Evolutionary conservation across 371 early-diverging fungal genomes (phyloP).

Genomic region (Globomyces sp.): DNA sequence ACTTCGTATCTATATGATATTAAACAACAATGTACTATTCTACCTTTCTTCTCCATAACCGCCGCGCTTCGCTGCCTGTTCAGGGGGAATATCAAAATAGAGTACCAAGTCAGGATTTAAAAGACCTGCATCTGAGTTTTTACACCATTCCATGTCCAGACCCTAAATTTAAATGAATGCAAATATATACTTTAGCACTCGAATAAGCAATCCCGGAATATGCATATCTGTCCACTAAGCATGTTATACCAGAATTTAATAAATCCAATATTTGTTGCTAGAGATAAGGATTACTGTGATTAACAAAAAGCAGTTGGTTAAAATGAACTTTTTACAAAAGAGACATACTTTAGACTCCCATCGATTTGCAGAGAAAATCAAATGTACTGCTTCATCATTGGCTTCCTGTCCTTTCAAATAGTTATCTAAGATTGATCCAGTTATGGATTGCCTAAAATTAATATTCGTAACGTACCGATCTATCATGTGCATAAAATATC

Average conservation of each 20-base stretch:
- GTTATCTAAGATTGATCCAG: constrained; percentile 88
- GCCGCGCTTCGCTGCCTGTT: constrained; percentile 71
- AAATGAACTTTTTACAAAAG: no score
- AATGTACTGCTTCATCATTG: constrained; percentile 86
- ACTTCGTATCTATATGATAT: constrained; percentile 55
- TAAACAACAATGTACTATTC: no score
- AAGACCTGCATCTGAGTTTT: constrained; percentile 82
- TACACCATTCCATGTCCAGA: constrained; percentile 87
- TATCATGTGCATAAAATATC: constrained; percentile 52
- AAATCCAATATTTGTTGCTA: not conserved
- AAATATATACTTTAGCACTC: constrained; percentile 67
- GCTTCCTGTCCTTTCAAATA: constrained; percentile 74
- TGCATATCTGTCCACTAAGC: constrained; percentile 84
- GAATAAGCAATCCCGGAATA: constrained; percentile 97
- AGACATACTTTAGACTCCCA: constrained; percentile 50
- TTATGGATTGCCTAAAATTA: constrained; percentile 60
- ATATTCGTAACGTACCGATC: constrained; percentile 32
- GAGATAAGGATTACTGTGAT: no score
- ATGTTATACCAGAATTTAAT: not conserved
- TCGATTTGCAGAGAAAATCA: constrained; percentile 96
- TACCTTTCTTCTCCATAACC: constrained; percentile 96
- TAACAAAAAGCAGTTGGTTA: no score
- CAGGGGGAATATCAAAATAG: constrained; percentile 84
- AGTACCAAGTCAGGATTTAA: constrained; percentile 73
- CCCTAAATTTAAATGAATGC: constrained; percentile 21